These are phyloP conservation scores for Yamadazyma paraphyllophila DNA, from an alignment of 805 yeast genomes.

Conservation along the genomic window DNA sequence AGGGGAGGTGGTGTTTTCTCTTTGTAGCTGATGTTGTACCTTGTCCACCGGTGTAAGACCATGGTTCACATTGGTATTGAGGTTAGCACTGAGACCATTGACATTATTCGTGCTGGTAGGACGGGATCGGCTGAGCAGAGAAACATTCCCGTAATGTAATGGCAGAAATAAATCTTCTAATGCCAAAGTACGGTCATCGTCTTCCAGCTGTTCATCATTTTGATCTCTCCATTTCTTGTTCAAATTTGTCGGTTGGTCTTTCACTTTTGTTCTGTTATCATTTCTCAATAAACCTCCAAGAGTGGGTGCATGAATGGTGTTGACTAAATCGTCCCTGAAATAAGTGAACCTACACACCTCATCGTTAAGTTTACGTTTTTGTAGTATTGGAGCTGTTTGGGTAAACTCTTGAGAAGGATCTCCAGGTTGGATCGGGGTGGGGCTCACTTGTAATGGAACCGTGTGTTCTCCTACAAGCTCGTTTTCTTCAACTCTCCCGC, in stretches of 20 bases:
- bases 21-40: not conserved
- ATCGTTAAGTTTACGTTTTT: slow-evolving; percentile 12
- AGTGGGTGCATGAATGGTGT: slow-evolving; percentile 88
- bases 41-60: not conserved
- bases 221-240: slow-evolving; percentile 17
- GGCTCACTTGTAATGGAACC: slow-evolving; percentile 55
- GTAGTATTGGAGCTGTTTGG: slow-evolving; percentile 24
- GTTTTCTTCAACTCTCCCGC: slow-evolving; percentile 33
- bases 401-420: slow-evolving; percentile 35
- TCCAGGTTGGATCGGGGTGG: slow-evolving; percentile 77
- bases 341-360: slow-evolving; percentile 74
- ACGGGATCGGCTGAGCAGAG: not conserved
- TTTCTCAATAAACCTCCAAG: slow-evolving; percentile 65
- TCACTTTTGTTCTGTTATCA: slow-evolving; percentile 8
- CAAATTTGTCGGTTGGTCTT: slow-evolving; percentile 11
- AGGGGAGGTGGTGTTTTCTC: not conserved
- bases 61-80: not conserved
- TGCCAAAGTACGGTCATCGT: slow-evolving; percentile 7
- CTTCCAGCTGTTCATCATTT: slow-evolving; percentile 7
- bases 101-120: not conserved
- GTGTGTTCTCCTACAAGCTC: slow-evolving; percentile 39
- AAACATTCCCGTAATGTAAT: slow-evolving; percentile 13
- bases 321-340: slow-evolving; percentile 82
- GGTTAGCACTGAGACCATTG: not conserved
- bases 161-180: slow-evolving; percentile 28